These are phyloP conservation scores for Pseudonitzschia delicatissima DNA, from an alignment of 108 stramenopile genomes.

Conservation along the genomic window DNA sequence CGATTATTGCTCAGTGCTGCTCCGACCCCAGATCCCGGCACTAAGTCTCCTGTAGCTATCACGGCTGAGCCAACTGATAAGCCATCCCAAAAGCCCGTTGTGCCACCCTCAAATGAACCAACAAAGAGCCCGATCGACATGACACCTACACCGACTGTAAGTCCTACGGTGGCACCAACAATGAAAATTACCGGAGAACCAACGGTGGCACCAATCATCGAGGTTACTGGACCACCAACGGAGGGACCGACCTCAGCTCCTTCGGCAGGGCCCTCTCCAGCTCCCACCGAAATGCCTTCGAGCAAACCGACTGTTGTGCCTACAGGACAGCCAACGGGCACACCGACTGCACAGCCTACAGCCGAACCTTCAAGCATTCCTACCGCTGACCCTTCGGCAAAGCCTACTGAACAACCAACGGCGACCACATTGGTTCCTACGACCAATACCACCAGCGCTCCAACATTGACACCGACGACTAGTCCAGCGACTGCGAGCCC, in stretches of 20 bases:
- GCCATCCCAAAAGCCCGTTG: not conserved
- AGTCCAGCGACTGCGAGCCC: not conserved
- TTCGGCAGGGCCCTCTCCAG: slow-evolving; percentile 16
- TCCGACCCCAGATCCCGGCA: slow-evolving; percentile 19
- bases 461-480: not conserved
- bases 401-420: not conserved
- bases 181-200: slow-evolving; percentile 10
- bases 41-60: not conserved
- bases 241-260: slow-evolving; percentile 11
- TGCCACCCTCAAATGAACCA: not conserved
- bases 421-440: not conserved
- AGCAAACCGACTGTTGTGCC: not conserved
- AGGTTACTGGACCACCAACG: slow-evolving; percentile 10
- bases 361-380: not conserved
- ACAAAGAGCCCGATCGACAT: not conserved
- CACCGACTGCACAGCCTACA: not conserved
- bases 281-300: slow-evolving; percentile 4
- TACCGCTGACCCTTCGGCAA: not conserved
- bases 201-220: slow-evolving; percentile 7
- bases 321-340: not conserved
- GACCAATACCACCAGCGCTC: not conserved
- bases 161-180: slow-evolving; percentile 6
- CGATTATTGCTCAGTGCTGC: slow-evolving; percentile 7
- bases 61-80: not conserved
- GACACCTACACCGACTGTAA: not conserved